Evolutionary conservation across 345 rosid species (phyloP).

Genomic region (Salix udensis): DNA sequence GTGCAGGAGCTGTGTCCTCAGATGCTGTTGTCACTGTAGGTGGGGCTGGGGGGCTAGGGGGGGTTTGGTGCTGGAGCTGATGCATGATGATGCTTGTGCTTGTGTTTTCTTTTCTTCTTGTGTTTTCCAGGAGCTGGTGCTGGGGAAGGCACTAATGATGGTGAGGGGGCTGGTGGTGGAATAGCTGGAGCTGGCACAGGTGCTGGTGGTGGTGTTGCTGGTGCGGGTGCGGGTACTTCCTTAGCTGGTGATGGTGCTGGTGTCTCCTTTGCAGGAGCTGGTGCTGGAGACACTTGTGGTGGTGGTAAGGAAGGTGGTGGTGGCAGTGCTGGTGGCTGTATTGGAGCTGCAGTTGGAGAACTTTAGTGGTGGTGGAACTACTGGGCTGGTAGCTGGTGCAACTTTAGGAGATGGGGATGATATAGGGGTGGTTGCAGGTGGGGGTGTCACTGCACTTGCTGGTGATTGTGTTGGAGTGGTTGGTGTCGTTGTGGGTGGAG

Average conservation of each 20-base stretch:
- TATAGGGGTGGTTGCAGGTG: conserved; percentile 47
- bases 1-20: conserved; percentile 71
- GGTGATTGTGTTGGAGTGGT: conserved; percentile 42
- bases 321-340: conserved; percentile 44
- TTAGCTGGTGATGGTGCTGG: conserved; percentile 35
- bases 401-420: conserved; percentile 55
- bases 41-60: conserved; percentile 84
- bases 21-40: conserved; percentile 46
- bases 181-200: conserved; percentile 18
- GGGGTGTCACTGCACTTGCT: conserved; percentile 36
- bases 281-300: conserved; percentile 26
- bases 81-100: conserved; percentile 27
- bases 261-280: conserved; percentile 11
- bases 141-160: conserved; percentile 19
- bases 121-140: conserved; percentile 23
- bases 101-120: conserved; percentile 23
- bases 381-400: conserved; percentile 60
- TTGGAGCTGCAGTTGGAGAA: conserved; percentile 53
- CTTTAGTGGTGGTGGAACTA: conserved; percentile 49
- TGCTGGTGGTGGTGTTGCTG: conserved; percentile 24
- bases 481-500: conserved; percentile 38
- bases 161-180: conserved; percentile 43
- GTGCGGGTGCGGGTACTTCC: conserved; percentile 19
- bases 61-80: conserved; percentile 27
- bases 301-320: conserved; percentile 30